Evolutionary conservation across 257 asterid species (phyloP), one percentile per base, ranked within the genome.

Genomic region (Euphrasia confusa): DNA sequence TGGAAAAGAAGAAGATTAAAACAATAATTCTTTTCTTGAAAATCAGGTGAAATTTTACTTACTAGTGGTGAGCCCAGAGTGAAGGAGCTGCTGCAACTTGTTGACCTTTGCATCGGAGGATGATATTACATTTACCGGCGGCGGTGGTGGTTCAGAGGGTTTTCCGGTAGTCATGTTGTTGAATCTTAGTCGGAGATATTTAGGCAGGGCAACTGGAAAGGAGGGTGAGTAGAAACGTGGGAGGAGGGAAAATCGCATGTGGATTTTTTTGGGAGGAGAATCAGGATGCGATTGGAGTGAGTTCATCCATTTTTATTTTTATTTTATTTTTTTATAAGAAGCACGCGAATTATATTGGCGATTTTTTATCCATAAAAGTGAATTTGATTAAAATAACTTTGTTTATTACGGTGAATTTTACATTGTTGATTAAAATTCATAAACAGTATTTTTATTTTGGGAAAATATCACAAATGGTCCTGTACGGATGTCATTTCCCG

Each of bases 31-130:
- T 35, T 75, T 62, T 47, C 40, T 21, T 37, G 61, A 37, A 15
- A 15, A 7, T 49, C 8, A n/a, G 61, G 7, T 18, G 1, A 14
- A 8, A 54, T 4, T n/a, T 55, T n/a, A 64, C 67, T 72, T 75
- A 83, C 94, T 3, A 2, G 39, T 64, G 66, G 72, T 48, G 63
- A 45, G 3, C 26, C 63, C 69, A 1, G 94, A 81, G 71, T 68
- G 80, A 54, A 83, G 2, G 32, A 79, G 40, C 45, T 74, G 78
- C 63, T 78, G 96, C 7, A 85, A 32, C 74, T 77, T 63, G 58
- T 69, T 66, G 37, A 76, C 64, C 39, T 57, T 76, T 48, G 74
- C 55, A 37, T 28, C 13, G 32, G 35, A 30, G 32, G 77, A 52
- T 18, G 57, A 64, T 17, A 57, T 17, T 17, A 21, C 24, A 1